Evolutionary conservation across 371 early-diverging fungal species (phyloP).

Genomic region (Rhizopus microsporus): DNA sequence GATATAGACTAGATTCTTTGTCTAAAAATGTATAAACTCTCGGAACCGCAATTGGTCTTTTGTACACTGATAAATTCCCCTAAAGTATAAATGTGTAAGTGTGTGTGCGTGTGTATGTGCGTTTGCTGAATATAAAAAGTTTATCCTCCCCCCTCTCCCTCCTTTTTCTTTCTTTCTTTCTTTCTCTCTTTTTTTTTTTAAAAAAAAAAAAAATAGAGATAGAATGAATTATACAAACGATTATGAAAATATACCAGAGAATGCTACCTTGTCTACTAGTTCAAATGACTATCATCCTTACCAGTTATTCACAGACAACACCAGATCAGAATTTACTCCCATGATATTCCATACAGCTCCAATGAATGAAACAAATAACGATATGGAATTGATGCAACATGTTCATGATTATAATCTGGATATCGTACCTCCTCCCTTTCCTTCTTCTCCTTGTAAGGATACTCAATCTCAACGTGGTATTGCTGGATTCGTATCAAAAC

Average conservation of each 20-base stretch:
- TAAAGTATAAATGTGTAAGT: no score
- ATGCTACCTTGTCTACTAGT: background rate
- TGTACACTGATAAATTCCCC: background rate
- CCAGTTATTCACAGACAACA: background rate
- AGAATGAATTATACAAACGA: slow-evolving; percentile 4
- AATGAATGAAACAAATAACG: background rate
- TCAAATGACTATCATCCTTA: slow-evolving; percentile 1
- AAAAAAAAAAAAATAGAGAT: slow-evolving; percentile 1
- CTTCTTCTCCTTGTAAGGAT: background rate
- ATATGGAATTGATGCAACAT: background rate
- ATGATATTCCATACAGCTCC: background rate
- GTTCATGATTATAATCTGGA: background rate
- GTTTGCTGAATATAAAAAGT: background rate
- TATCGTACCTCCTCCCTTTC: background rate
- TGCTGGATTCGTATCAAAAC: slow-evolving; percentile 52
- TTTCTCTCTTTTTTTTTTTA: slow-evolving; percentile 1
- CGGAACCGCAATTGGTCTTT: no score
- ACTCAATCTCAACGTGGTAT: slow-evolving; percentile 42
- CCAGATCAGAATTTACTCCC: background rate
- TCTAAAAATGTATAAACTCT: no score
- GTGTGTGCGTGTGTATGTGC: no score
- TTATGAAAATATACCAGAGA: slow-evolving; percentile 1
- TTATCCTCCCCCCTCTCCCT: background rate
- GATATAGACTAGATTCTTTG: no score
- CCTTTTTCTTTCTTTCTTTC: slow-evolving; percentile 2